These are phyloP conservation scores for Hawksworthiomyces lignivorus DNA, from an alignment of 2,329 filamentous ascomycete species.

Conservation along the genomic window DNA sequence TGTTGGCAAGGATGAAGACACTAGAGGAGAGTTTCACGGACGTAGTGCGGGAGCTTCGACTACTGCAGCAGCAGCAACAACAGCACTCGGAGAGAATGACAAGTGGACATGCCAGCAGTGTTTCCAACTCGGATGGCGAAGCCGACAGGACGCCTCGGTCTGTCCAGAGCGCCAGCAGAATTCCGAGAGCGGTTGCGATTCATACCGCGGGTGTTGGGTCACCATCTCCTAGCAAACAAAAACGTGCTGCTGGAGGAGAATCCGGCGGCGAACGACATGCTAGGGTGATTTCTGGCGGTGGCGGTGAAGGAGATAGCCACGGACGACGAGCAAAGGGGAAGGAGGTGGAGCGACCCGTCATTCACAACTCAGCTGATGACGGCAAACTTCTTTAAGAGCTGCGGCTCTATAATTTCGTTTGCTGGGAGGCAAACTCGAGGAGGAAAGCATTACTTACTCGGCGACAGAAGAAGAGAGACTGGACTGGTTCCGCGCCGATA, in stretches of 20 bases:
- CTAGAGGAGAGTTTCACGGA: slow-evolving; percentile 86
- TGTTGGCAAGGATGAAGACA: slow-evolving; percentile 86
- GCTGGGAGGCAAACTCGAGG: no score
- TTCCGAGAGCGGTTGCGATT: no score
- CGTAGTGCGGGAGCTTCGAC: slow-evolving; percentile 72
- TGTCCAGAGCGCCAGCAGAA: slow-evolving; percentile 14
- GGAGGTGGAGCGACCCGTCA: slow-evolving; percentile 27
- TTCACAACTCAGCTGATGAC: slow-evolving; percentile 21
- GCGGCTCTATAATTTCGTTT: no score
- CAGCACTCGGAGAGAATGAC: slow-evolving; percentile 10
- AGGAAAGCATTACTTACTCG: no score
- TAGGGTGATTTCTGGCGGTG: slow-evolving; percentile 17
- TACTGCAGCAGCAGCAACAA: slow-evolving; percentile 37
- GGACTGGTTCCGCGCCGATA: background rate
- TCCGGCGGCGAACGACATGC: background rate
- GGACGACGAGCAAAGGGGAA: slow-evolving; percentile 34
- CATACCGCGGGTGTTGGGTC: no score
- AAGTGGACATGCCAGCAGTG: slow-evolving; percentile 36
- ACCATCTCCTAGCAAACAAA: no score
- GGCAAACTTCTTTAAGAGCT: slow-evolving; percentile 14
- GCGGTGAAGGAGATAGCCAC: slow-evolving; percentile 16
- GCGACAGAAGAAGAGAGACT: no score
- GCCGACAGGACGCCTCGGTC: no score
- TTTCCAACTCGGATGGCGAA: slow-evolving; percentile 44
- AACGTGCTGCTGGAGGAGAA: background rate